These are phyloP conservation scores for Chaetomiaceae sp. DNA, from an alignment of 2,329 filamentous ascomycete genomes.

Conservation along the genomic window DNA sequence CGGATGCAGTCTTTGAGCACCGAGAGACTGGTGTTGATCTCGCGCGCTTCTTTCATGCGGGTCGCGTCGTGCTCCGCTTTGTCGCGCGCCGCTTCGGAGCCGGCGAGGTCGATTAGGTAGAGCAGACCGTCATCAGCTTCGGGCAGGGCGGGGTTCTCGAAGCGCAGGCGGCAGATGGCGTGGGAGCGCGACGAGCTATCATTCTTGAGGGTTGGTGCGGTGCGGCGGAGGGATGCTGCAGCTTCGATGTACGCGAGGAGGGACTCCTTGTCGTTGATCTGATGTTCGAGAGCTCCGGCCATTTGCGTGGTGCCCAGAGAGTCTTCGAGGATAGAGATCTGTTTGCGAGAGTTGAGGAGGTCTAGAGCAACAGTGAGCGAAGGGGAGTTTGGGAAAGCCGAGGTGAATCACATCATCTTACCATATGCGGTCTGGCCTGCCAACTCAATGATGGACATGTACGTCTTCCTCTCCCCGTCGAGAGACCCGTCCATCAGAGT, in stretches of 20 bases:
- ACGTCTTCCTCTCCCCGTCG: conserved; percentile 22
- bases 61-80: conserved; percentile 35
- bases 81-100: conserved; percentile 45
- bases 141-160: conserved; percentile 30
- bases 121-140: conserved; percentile 38
- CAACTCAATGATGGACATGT: conserved; percentile 25
- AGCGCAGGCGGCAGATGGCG: conserved; percentile 43
- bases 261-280: conserved; percentile 27
- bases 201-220: conserved; percentile 42
- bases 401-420: no score
- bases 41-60: conserved; percentile 42
- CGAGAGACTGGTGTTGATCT: conserved; percentile 46
- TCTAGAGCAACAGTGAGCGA: conserved; percentile 26
- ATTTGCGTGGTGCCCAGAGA: conserved; percentile 41
- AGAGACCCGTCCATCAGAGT: conserved; percentile 24
- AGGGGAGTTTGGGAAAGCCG: not conserved
- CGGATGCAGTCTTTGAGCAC: conserved; percentile 50
- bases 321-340: conserved; percentile 43
- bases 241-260: conserved; percentile 34
- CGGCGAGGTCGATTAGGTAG: conserved; percentile 45
- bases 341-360: conserved; percentile 38
- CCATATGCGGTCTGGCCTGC: conserved; percentile 24
- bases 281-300: conserved; percentile 38
- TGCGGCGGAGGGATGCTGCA: conserved; percentile 37
- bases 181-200: conserved; percentile 46